These are phyloP conservation scores for Orbilia brochopaga DNA, from an alignment of 2,329 filamentous ascomycete genomes.

Conservation along the genomic window DNA sequence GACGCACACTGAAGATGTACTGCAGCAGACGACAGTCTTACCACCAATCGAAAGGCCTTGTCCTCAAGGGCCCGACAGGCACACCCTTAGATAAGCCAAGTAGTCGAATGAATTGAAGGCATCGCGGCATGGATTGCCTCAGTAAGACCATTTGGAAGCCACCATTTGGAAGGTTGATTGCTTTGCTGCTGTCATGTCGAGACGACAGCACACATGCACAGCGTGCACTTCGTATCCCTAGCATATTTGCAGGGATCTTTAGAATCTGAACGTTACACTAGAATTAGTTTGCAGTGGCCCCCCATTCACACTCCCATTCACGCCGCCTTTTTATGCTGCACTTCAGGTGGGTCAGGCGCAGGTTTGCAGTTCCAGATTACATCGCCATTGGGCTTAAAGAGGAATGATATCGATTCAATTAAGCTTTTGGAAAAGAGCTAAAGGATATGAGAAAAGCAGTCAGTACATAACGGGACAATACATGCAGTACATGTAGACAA, in stretches of 20 bases:
- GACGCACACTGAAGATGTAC: slow-evolving; percentile 29
- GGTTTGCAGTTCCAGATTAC: background rate
- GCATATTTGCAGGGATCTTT: too few species aligned
- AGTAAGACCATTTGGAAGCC: background rate
- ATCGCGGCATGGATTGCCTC: slow-evolving; percentile 12
- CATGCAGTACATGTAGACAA: background rate
- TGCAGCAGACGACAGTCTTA: background rate
- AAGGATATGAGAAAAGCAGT: background rate
- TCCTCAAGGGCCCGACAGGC: slow-evolving; percentile 14
- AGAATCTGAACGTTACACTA: too few species aligned
- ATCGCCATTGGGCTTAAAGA: background rate
- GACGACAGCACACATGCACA: too few species aligned
- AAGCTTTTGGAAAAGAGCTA: background rate
- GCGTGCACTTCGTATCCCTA: too few species aligned
- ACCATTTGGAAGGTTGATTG: too few species aligned
- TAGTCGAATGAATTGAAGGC: background rate
- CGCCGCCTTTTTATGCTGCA: too few species aligned
- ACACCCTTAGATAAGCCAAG: slow-evolving; percentile 31
- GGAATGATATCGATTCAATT: background rate
- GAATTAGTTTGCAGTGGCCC: too few species aligned
- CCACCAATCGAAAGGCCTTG: slow-evolving; percentile 30
- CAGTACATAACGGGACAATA: background rate
- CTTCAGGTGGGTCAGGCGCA: background rate
- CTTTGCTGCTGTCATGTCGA: too few species aligned
- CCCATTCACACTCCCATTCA: too few species aligned